A percentile compares a stretch with the other conserved stretches of the same genome.
phyloP scores from a whole-genome alignment of 495 filamentous ascomycete species.

The Penicillium ochrochloron region DNA sequence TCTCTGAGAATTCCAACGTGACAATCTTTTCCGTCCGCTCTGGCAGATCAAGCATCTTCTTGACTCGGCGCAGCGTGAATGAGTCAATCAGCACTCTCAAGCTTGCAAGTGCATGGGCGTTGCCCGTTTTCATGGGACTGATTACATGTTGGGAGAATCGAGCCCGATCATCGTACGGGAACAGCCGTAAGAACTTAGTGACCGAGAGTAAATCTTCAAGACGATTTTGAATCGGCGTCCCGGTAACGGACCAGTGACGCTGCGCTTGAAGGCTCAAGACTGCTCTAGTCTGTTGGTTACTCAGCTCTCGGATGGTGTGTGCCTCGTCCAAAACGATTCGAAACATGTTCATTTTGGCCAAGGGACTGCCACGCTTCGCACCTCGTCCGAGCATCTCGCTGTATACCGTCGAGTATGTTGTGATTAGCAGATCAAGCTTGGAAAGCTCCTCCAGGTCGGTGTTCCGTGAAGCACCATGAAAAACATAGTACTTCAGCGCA shows the following conservation, averaged over 20 bases:
- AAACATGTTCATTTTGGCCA: constrained; percentile 84
- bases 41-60: constrained; percentile 87
- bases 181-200: constrained; percentile 85
- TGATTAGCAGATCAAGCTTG: constrained; percentile 81
- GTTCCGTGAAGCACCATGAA: constrained; percentile 78
- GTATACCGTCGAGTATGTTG: constrained; percentile 87
- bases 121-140: constrained; percentile 74
- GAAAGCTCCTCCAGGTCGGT: constrained; percentile 70
- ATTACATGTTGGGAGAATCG: constrained; percentile 80
- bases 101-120: constrained; percentile 80
- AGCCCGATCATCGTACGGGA: constrained; percentile 80
- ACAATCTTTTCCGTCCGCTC: constrained; percentile 72
- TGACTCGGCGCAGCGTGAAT: constrained; percentile 88
- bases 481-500: constrained; percentile 71
- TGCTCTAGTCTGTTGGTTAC: constrained; percentile 77
- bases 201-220: constrained; percentile 88
- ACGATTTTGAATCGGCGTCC: constrained; percentile 89
- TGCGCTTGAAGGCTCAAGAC: constrained; percentile 81
- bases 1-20: constrained; percentile 57
- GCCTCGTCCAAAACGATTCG: constrained; percentile 96
- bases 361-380: constrained; percentile 66
- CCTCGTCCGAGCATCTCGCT: constrained; percentile 70
- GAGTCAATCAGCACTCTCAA: constrained; percentile 91
- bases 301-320: constrained; percentile 87
- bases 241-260: constrained; percentile 93